Evolutionary conservation across 2,329 filamentous ascomycete genomes (phyloP), one percentile per base, ranked within the genome.

Genomic region (Penicillium sp.): DNA sequence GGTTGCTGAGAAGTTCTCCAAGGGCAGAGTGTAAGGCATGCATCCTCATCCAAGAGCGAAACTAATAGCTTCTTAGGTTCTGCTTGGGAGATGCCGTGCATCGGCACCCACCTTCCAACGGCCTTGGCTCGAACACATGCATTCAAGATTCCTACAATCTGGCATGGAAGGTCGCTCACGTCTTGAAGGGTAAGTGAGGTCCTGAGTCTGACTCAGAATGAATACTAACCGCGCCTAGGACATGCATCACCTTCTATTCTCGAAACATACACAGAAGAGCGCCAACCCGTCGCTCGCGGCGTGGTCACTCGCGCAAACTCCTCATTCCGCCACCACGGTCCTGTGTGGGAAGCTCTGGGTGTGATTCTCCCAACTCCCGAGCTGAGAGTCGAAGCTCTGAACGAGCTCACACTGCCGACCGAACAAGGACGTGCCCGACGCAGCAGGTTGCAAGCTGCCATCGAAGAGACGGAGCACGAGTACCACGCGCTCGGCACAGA

Each of bases 21-120:
- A 78, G 5, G 75, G 77, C n/a, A 79, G 79, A 38, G 72, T 81
- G 68, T 77, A 71, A 59, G 66, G 68, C 14, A 45, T 46, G 42
- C 29, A 7, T 8, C 16, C 13, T 21, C 16, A 13, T 10, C 13
- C 11, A 21, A 36, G 5, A 16, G 5, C 7, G 0, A 16, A 9
- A 64, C 21, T 57, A 59, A 40, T 40, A 3, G 3, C 5, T 3
- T n/a, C 8, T 54, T 43, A 79, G 77, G 38, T 79, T 82, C 67
- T 83, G 81, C 55, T 71, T 86, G 5, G 83, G 83, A 9, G 83
- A 86, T 56, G 81, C 83, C 0, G 81, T 81, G 1, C 83, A 86
- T 62, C 76, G 83, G 1, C 83, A 86, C 62, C 83, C 83, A 0
- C 83, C 83, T 0, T 71, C 80, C 16, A 82, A 84, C 61, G 84